Percentiles rank a stretch among this genome's conserved stretches.
phyloP scores from a whole-genome alignment of 352 stramenopile species.

The Globisporangium mamillatum region DNA sequence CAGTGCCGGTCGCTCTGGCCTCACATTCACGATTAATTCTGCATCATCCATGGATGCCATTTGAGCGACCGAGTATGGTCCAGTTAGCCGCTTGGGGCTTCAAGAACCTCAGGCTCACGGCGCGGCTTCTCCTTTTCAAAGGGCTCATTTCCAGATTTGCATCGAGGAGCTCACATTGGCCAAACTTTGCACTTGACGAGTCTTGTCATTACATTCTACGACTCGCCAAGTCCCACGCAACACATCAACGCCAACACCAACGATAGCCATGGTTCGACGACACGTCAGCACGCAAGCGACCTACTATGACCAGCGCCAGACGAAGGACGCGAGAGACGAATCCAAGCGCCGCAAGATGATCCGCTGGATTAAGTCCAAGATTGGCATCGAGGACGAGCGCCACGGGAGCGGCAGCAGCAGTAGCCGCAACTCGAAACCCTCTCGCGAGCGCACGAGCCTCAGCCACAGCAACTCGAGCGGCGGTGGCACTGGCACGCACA shows the following conservation, averaged over 20 bases:
- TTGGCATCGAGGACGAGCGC: slow-evolving; percentile 30
- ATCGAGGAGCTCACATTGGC: not conserved
- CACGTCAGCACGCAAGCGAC: slow-evolving; percentile 3
- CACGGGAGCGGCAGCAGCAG: slow-evolving; percentile 23
- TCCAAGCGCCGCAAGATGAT: slow-evolving; percentile 58
- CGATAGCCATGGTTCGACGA: slow-evolving; percentile 14
- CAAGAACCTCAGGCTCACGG: not conserved
- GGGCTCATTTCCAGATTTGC: slow-evolving; percentile 7
- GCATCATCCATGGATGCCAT: not conserved
- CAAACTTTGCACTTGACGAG: not conserved
- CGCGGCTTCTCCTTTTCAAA: not conserved
- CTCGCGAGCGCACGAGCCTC: slow-evolving; percentile 3
- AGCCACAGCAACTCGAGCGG: slow-evolving; percentile 1
- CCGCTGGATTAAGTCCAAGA: slow-evolving; percentile 57
- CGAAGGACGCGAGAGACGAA: slow-evolving; percentile 36
- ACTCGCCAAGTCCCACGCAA: not conserved
- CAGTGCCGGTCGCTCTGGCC: not conserved
- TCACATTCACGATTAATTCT: not conserved
- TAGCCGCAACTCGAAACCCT: slow-evolving; percentile 2
- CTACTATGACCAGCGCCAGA: slow-evolving; percentile 42
- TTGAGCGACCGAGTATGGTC: not conserved
- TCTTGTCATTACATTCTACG: not conserved
- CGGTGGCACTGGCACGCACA: not conserved
- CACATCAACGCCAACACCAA: not conserved
- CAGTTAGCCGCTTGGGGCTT: not conserved